Conservation (phyloP, 169 alveolate species). For the Cystoisospora suis region DNA sequence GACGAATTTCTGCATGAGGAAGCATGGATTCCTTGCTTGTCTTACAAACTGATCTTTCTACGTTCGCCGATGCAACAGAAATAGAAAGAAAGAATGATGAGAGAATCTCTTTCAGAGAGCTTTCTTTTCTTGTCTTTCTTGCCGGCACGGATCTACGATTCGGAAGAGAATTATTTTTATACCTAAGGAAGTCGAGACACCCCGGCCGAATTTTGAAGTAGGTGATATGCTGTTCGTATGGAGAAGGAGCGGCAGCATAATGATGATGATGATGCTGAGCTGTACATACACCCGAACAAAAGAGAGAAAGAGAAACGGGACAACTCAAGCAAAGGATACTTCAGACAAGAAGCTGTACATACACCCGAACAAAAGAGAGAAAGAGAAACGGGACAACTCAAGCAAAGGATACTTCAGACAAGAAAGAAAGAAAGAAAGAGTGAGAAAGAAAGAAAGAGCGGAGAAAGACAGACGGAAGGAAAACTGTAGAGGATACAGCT, state of each 20-base stretch:
- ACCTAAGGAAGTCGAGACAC: slow-evolving; percentile 19
- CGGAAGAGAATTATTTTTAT: no score
- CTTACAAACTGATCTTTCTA: no score
- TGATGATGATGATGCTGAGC: no score
- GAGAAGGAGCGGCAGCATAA: no score
- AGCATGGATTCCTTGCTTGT: no score
- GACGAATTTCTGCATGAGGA: no score
- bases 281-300: not conserved
- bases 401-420: not conserved
- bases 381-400: not conserved
- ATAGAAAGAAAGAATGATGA: not conserved
- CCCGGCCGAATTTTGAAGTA: slow-evolving; percentile 26
- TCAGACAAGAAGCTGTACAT: not conserved
- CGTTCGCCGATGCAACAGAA: no score
- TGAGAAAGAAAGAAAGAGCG: not conserved
- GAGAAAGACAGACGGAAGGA: not conserved
- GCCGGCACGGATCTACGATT: no score
- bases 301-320: not conserved
- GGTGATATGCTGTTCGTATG: slow-evolving; percentile 7
- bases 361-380: not conserved
- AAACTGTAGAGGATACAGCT: no score
- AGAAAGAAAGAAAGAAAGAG: not conserved
- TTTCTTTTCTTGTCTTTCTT: no score
- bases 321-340: not conserved
- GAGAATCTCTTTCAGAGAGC: not conserved